Evolutionary conservation across 164 flowering plant species (phyloP), one percentile per base, ranked within the genome.

Genomic region (Akebia trifoliata): DNA sequence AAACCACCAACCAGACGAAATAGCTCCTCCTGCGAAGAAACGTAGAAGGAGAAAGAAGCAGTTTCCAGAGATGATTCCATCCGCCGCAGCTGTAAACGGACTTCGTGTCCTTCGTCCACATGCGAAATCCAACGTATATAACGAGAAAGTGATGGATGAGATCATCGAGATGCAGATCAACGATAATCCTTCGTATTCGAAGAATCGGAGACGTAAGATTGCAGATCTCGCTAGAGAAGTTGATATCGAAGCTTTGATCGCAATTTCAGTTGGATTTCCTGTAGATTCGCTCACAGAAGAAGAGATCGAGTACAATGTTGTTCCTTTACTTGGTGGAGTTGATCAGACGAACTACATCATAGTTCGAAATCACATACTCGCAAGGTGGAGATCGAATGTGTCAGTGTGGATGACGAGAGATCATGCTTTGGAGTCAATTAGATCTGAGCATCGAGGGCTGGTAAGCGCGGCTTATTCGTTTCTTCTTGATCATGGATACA

Each of bases 241-340:
- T 29, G 94, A 90, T 60, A 65, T 80, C 4, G 99, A 90, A 43
- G 92, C 99, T 5, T 57, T 86, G 40, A 84, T 93, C 37, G 96
- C 99, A 0, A 73, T 83, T 48, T 84, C 99, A 8, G 94, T 93
- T 0, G 99, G 99, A 0, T 93, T 93, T 48, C 92, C 99, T 0
- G 81, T 86, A 1, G 94, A 90, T 59, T 84, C 87, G n/a, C 74
- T 93, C 1, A 80, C 94, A 1, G 97, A 90, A 62, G 99, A 93
- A 56, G 99, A 93, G 71, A 87, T 93, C 60, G 94, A 85, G 60
- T 81, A 84, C 14, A 76, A 78, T 42, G 96, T 84, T 2, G 87
- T 93, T 15, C 44, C 79, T 0, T 56, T 44, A 10, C 65, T 86
- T 10, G 99, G 97, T 4, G 92, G 95, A 15, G 50, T 48, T 10